Percentiles rank a stretch among this genome's conserved stretches.
These are phyloP conservation scores for Penicillium sp. DNA, from an alignment of 2,329 filamentous ascomycete species.

Conservation along the genomic window DNA sequence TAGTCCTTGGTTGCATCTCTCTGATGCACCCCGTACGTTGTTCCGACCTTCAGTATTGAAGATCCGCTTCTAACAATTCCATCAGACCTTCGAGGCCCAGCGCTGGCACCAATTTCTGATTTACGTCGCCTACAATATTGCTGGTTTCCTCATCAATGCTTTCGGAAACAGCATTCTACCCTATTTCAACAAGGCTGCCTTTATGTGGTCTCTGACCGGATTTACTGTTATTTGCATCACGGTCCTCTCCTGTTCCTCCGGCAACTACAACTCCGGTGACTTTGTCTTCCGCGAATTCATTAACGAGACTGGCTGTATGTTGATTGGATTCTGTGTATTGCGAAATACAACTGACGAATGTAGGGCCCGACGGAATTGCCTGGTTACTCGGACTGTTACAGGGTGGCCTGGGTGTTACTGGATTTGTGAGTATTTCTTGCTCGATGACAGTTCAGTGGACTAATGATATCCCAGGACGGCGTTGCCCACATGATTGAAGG, in stretches of 20 bases:
- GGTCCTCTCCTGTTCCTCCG: constrained; percentile 60
- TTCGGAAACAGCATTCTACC: constrained; percentile 60
- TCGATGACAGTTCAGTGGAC: not conserved
- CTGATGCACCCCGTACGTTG: constrained; percentile 51
- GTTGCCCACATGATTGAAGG: constrained; percentile 52
- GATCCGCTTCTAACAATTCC: not conserved
- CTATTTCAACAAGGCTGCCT: constrained; percentile 61
- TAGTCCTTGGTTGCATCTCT: constrained; percentile 61
- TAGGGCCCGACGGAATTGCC: constrained; percentile 57
- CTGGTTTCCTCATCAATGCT: constrained; percentile 60
- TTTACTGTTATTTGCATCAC: constrained; percentile 68
- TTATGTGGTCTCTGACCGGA: constrained; percentile 65
- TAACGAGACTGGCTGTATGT: constrained; percentile 58
- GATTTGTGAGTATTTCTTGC: constrained; percentile 40
- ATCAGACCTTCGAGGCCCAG: constrained; percentile 48
- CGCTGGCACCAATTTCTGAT: constrained; percentile 70
- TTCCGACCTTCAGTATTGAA: not conserved
- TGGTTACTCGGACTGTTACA: constrained; percentile 46
- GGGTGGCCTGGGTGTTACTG: constrained; percentile 52
- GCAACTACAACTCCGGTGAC: constrained; percentile 57
- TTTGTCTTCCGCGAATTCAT: constrained; percentile 60
- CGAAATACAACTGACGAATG: not conserved
- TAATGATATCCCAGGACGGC: constrained; percentile 27
- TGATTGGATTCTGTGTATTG: not conserved
- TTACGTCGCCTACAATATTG: constrained; percentile 59